Conservation (phyloP, 768 basidiomycete species). For the Amylocystis lapponica region DNA sequence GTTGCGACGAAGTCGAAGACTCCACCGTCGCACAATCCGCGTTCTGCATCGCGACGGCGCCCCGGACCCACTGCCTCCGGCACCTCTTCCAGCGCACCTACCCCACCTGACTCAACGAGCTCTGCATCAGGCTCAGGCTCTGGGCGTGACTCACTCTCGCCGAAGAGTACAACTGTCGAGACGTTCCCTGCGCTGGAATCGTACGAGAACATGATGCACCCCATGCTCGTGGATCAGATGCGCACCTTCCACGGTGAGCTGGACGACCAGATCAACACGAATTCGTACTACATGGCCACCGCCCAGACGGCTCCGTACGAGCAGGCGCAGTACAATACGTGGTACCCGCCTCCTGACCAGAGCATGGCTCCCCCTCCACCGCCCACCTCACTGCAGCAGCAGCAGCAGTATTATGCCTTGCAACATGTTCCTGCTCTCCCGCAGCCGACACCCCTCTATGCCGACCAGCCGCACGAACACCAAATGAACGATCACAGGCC, state of each 20-base stretch:
- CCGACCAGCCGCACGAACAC: not conserved
- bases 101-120: not conserved
- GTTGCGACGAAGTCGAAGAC: conserved; percentile 41
- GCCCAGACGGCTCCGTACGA: conserved; percentile 2
- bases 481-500: not conserved
- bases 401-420: not conserved
- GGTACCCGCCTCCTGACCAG: not conserved
- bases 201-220: conserved; percentile 23
- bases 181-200: conserved; percentile 14
- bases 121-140: conserved; percentile 5
- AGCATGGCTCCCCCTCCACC: not conserved
- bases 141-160: conserved; percentile 9
- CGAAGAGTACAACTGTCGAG: conserved; percentile 7
- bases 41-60: conserved; percentile 8
- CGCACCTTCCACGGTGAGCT: conserved; percentile 23
- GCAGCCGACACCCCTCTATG: no score
- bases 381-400: not conserved
- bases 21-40: conserved; percentile 8
- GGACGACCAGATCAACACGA: conserved; percentile 22
- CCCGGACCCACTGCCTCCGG: conserved; percentile 7
- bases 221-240: conserved; percentile 27
- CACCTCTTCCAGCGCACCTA: not conserved
- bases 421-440: no score
- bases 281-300: conserved; percentile 10
- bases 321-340: not conserved